phyloP scores from a whole-genome alignment of 129 eudicot species.

The Chrysanthemum makinoi region DNA sequence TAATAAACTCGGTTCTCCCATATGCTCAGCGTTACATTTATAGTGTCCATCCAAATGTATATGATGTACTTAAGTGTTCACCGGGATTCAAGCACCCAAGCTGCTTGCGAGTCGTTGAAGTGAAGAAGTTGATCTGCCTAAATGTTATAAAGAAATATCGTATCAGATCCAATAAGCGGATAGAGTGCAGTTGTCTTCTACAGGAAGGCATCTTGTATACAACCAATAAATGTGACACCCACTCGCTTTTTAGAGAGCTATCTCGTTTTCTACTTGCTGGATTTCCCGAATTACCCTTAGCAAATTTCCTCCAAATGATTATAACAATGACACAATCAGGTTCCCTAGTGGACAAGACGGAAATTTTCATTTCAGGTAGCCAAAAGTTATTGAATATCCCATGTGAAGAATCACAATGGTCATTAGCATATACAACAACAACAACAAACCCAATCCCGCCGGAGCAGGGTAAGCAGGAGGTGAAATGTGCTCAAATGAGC shows the following conservation, averaged over 20 bases:
- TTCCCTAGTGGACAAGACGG: conserved; percentile 57
- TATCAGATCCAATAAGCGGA: conserved; percentile 52
- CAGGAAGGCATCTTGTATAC: conserved; percentile 46
- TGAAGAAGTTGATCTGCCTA: conserved; percentile 62
- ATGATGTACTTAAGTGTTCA: conserved; percentile 55
- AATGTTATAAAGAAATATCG: conserved; percentile 55
- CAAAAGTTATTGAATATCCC: conserved; percentile 67
- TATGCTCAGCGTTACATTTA: conserved; percentile 81
- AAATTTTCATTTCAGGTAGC: conserved; percentile 56
- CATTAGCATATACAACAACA: conserved; percentile 20
- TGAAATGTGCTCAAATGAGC: conserved; percentile 2
- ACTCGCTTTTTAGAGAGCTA: conserved; percentile 67
- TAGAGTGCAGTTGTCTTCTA: conserved; percentile 51
- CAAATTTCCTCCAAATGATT: conserved; percentile 81
- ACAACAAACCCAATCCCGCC: too few species aligned
- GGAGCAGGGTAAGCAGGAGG: too few species aligned
- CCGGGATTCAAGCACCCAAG: conserved; percentile 38
- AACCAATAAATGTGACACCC: conserved; percentile 49
- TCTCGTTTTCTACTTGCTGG: conserved; percentile 56
- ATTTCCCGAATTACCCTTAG: conserved; percentile 52
- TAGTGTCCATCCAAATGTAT: conserved; percentile 48
- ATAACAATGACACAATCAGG: conserved; percentile 69
- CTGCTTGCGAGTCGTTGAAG: conserved; percentile 52
- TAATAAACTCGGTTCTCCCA: conserved; percentile 77
- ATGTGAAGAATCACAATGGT: conserved; percentile 54